Conservation (phyloP, 2,329 filamentous ascomycete species). For the Exophiala spinifera region DNA sequence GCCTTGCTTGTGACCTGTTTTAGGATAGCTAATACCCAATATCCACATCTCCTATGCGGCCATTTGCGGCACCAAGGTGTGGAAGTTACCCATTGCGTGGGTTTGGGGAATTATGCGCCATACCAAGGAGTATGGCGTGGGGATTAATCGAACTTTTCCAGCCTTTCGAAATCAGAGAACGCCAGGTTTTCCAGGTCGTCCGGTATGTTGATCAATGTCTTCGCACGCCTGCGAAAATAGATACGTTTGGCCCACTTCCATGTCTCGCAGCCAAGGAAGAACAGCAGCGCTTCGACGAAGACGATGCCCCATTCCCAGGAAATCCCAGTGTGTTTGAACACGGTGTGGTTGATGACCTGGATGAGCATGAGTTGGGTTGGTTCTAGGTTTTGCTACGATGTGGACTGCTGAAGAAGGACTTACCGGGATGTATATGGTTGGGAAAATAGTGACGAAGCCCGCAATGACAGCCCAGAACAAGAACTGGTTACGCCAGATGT, state of each 20-base stretch:
- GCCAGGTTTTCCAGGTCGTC: neutral
- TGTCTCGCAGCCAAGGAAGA: constrained; percentile 61
- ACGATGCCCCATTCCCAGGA: constrained; percentile 69
- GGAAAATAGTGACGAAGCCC: constrained; percentile 57
- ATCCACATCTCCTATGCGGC: too few relatives aligned
- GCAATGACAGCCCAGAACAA: constrained; percentile 63
- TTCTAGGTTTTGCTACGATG: too few relatives aligned
- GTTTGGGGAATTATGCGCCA: too few relatives aligned
- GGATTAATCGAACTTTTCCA: too few relatives aligned
- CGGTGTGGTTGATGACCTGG: constrained; percentile 55
- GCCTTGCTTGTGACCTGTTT: too few relatives aligned
- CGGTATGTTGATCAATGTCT: neutral
- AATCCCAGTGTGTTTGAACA: constrained; percentile 66
- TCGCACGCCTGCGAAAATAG: constrained; percentile 44
- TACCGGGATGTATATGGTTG: constrained; percentile 62
- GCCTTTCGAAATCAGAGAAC: too few relatives aligned
- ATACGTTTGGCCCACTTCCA: constrained; percentile 67
- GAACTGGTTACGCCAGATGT: constrained; percentile 71
- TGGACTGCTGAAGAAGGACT: too few relatives aligned
- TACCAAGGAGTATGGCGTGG: too few relatives aligned
- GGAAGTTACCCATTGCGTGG: too few relatives aligned
- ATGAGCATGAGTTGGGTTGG: too few relatives aligned
- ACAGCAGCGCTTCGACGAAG: constrained; percentile 58
- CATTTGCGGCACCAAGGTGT: too few relatives aligned
- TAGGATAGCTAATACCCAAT: too few relatives aligned